Evolutionary conservation across 805 yeast species (phyloP).

Genomic region (Wickerhamomyces sydowiorum): DNA sequence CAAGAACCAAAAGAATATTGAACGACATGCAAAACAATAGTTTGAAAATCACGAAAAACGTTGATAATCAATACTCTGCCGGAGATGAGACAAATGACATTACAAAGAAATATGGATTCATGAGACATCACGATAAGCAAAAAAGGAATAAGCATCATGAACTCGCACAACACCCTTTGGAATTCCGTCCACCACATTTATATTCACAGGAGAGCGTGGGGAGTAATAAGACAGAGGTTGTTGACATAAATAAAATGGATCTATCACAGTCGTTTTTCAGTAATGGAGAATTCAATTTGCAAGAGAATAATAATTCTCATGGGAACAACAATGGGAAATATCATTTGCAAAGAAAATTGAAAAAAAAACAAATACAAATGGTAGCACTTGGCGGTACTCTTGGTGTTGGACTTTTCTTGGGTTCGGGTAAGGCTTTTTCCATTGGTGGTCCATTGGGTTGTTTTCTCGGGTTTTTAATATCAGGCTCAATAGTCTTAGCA

Average conservation of each 20-base stretch:
- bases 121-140: conserved; percentile 4
- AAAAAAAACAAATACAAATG: conserved; percentile 67
- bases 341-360: conserved; percentile 49
- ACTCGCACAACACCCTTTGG: no score
- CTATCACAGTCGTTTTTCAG: conserved; percentile 1
- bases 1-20: conserved; percentile 17
- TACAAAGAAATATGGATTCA: conserved; percentile 3
- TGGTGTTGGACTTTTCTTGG: conserved; percentile 69
- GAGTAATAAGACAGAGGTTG: conserved; percentile 21
- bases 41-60: conserved; percentile 15
- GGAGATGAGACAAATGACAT: conserved; percentile 12
- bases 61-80: conserved; percentile 21
- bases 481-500: conserved; percentile 61
- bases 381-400: conserved; percentile 74
- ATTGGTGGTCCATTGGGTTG: conserved; percentile 79
- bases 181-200: not conserved
- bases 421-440: conserved; percentile 66
- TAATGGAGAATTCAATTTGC: conserved; percentile 1
- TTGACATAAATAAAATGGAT: conserved; percentile 16
- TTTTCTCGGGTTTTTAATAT: conserved; percentile 54
- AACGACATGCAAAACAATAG: conserved; percentile 11
- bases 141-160: conserved; percentile 9
- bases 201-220: not conserved
- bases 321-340: conserved; percentile 5
- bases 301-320: not conserved